Evolutionary conservation across 208 protist species (phyloP), one percentile per base, ranked within the genome.

Genomic region (Leishmania lainsoni): DNA sequence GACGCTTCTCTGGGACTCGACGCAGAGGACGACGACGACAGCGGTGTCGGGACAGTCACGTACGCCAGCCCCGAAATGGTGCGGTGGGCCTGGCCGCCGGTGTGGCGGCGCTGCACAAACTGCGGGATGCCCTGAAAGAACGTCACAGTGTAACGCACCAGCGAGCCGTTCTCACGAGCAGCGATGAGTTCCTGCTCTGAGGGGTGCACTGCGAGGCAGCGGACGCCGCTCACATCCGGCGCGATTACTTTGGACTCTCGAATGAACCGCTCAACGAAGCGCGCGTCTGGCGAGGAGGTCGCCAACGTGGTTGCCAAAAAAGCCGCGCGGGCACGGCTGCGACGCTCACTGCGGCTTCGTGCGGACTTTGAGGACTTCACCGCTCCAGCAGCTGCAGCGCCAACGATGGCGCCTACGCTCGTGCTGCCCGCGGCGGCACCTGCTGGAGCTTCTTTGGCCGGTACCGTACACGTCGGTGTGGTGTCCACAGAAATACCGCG

Each of bases 51-150:
- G 35, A 83, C 49, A 4, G 78, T 66, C 20, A 96, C 70, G 76
- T 91, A 97, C n/a, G 76, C 77, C 9, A 96, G 73, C 26, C 87
- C 87, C 2, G 92, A 94, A 78, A 96, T 90, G 81, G 92, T 97
- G 76, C 90, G 91, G 20, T 87, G 87, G 42, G 75, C 70, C 48
- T 91, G 86, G 29, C 94, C 94, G 32, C 93, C 94, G 29, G 91
- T 95, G 80, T 94, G 89, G 3, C 94, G 94, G 32, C 93, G 81
- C 75, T 79, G 88, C 42, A 86, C 85, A 79, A 97, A 96, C 83
- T 97, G 94, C 16, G 90, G 87, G 22, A 96, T 88, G 78, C 95
- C 95, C 77, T 96, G 92, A 74, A 93, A 93, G 71, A 86, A 93
- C 6, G 78, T 80, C 58, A 97, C 74, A 66, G 80, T 51, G 80